Base-by-base conservation (phyloP, 2,329 filamentous ascomycete genomes). In the Colletotrichum siamense region DNA sequence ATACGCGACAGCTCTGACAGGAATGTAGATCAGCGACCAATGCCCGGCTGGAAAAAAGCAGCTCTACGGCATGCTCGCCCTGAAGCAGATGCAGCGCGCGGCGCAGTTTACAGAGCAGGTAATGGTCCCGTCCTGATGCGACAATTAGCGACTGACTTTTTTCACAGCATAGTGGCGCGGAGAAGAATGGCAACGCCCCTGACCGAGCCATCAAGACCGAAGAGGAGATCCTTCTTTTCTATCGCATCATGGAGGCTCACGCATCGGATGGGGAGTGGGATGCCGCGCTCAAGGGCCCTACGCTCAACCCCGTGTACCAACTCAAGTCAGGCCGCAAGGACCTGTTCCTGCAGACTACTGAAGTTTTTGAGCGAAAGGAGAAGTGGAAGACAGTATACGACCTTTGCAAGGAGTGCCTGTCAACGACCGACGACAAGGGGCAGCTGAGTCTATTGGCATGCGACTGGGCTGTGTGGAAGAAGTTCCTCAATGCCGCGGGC, bases 21-120 rank as follows among this genome's bases (percentile, higher is more conserved):
- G 6, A 13, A 15, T 16, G 6, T 69, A 90, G 89, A 85, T 82
- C 57, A 89, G 87, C 78, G 80, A 85, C 4, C 88, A 90, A 73
- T 86, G 86, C 30, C 84, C 88, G 0, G 84, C 86, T 0, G 85
- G 87, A 22, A 91, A 90, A 81, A 87, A 85, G 73, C 88, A 87
- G 75, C 82, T 92, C 0, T 92, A 91, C 71, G 85, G 86, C 15
- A 88, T 87, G 78, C 82, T 92, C 18, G 87, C 89, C 0, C 80
- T 88, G 22, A 89, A 89, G 80, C 89, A 90, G 79, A 86, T 90
- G 2, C 87, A 90, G 74, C 85, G 87, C 65, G 89, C 88, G 5
- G 88, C 88, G 2, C 87, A 88, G 55, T 75, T 85, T 1, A 80
- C 88, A 1, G 87, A 88, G 78, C 84, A 87, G 80, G 87, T 87